Conservation (phyloP, 352 stramenopile genomes). For the Ophiocytium majus region DNA sequence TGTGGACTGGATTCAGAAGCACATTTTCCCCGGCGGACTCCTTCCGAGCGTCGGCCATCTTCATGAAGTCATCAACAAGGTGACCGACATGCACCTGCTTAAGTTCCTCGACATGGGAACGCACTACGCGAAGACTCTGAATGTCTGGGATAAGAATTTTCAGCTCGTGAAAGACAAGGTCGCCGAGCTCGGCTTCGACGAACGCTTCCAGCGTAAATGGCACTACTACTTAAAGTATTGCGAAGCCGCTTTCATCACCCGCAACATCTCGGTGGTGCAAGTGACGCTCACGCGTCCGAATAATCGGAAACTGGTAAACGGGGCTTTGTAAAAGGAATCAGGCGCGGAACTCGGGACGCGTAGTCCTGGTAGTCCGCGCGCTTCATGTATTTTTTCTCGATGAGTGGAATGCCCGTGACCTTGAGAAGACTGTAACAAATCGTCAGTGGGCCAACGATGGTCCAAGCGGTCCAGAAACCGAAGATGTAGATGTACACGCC, state of each 20-base stretch:
- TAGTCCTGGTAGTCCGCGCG: background rate
- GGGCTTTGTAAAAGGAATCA: conserved; percentile 15
- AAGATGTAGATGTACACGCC: background rate
- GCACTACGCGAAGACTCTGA: background rate
- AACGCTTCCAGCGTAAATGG: background rate
- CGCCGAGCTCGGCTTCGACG: background rate
- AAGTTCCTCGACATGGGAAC: background rate
- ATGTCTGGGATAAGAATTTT: conserved; percentile 1
- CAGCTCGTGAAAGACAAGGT: background rate
- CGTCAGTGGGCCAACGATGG: background rate
- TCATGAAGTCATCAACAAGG: background rate
- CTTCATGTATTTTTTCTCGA: conserved; percentile 11
- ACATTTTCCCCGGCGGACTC: background rate
- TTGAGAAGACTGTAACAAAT: background rate
- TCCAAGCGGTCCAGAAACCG: background rate
- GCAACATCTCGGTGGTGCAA: background rate
- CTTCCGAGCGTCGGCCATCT: background rate
- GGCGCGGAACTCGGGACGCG: background rate
- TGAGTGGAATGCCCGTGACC: background rate
- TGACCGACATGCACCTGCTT: background rate
- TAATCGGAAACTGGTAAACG: too few species aligned
- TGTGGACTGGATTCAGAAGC: background rate
- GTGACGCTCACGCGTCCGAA: background rate
- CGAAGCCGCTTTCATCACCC: background rate
- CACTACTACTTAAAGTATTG: background rate